Base-by-base conservation (phyloP, 192 early-diverging fungal species). In the Mortierella claussenii region DNA sequence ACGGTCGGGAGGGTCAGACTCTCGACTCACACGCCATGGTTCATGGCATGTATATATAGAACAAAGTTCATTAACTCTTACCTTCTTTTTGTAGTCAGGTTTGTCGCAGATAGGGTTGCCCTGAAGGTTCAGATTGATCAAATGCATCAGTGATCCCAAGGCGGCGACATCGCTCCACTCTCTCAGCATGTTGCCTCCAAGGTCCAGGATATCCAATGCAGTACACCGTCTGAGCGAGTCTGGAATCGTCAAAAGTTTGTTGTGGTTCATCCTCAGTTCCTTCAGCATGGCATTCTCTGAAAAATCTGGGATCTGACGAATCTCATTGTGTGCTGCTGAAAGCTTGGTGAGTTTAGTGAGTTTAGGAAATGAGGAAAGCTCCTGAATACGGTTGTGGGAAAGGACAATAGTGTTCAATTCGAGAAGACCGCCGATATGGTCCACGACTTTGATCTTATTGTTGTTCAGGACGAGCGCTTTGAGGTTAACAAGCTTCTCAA, bases 391-490 rank as follows among this genome's bases (percentile, higher is more conserved):
- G 84, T 95, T 95, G 55, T 95, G 90, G 3, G 93, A 94, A 21
- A 95, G 74, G 13, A 95, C 93, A 78, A 95, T 68, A 0, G 93
- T 94, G 69, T 89, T 92, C 15, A 95, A 81, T 17, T 90, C 70
- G 2, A 53, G 59, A 21, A 93, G 69, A 3, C 55, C 68, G 17
- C 79, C 79, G 12, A 95, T 27, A 55, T 94, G 82, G 53, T 94
- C 91, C 31, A 95, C 83, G 26, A 70, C 62, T 24, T 74, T 64
- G 53, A 95, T 89, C 28, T 79, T 68, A 82, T 96, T 96, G 75
- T 95, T 81, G 61, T 90, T 92, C 21, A 95, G 80, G 33, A 96
- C 89, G 13, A 96, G 65, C 3, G 94, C 94, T 52, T 92, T 93
- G 23, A 96, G 80, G 27, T 83, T 60, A n/a, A 63, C 84, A 23